Percentiles rank a stretch among this genome's conserved stretches.
Evolutionary conservation across 192 early-diverging fungal species (phyloP).

Genomic region (Pilobolus umbonatus): DNA sequence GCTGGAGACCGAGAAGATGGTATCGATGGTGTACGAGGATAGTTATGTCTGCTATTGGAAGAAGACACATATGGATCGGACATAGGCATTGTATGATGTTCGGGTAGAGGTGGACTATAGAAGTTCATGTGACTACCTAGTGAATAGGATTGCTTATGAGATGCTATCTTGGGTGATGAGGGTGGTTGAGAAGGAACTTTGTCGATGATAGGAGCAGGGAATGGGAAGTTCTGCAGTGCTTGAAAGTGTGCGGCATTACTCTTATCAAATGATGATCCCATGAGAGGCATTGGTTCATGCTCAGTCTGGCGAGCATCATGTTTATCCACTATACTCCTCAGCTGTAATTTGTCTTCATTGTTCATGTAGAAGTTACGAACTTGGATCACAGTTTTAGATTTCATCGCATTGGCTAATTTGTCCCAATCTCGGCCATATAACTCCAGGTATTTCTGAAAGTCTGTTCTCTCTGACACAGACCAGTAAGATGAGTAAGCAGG

Average conservation of each 20-base stretch:
- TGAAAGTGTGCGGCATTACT: conserved; percentile 17
- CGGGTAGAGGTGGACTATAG: neutral
- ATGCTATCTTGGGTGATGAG: neutral
- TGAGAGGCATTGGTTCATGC: neutral
- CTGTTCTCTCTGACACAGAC: conserved; percentile 74
- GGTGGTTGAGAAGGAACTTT: neutral
- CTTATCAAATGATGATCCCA: conserved; percentile 20
- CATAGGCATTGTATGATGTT: neutral
- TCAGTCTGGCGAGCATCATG: conserved; percentile 3
- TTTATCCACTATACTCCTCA: conserved; percentile 22
- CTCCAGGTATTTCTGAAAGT: conserved; percentile 61
- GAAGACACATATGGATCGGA: conserved; percentile 5
- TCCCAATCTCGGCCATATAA: conserved; percentile 77
- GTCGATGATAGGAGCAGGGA: conserved; percentile 12
- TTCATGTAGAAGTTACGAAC: conserved; percentile 78
- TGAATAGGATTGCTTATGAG: too few relatives aligned
- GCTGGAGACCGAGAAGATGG: neutral
- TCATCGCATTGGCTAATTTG: conserved; percentile 61
- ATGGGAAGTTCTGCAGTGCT: conserved; percentile 20
- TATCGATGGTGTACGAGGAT: conserved; percentile 4
- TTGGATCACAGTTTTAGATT: conserved; percentile 77
- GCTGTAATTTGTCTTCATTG: conserved; percentile 39
- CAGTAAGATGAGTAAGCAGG: conserved; percentile 76
- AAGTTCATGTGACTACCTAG: too few relatives aligned
- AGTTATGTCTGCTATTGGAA: neutral